Evolutionary conservation across 805 yeast genomes (phyloP).

Genomic region (Nakazawaea ishiwadae): DNA sequence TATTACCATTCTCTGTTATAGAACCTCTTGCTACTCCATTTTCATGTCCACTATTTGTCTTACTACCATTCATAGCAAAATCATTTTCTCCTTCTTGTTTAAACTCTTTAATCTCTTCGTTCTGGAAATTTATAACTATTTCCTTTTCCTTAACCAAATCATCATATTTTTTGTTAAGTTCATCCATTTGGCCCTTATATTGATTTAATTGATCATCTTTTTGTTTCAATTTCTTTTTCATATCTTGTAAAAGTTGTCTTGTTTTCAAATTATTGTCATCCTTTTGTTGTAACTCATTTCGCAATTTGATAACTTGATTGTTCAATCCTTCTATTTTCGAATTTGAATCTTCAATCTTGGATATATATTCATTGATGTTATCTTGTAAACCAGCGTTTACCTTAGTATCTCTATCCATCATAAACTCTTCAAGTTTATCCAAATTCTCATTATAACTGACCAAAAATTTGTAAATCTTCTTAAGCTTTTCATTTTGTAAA

Average conservation of each 20-base stretch:
- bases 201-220: not conserved
- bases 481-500: constrained; percentile 51
- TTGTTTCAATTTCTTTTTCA: constrained; percentile 1
- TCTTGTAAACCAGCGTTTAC: not conserved
- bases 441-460: constrained; percentile 35
- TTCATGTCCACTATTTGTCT: constrained; percentile 15
- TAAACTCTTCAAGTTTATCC: constrained; percentile 2
- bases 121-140: constrained; percentile 18
- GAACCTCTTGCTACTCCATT: constrained; percentile 10
- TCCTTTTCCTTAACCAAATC: constrained; percentile 17
- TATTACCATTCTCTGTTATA: not conserved
- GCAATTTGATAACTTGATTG: not conserved
- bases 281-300: constrained; percentile 1
- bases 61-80: no score
- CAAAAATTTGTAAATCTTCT: constrained; percentile 51
- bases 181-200: constrained; percentile 5
- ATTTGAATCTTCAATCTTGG: not conserved
- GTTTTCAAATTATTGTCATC: not conserved
- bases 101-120: constrained; percentile 16
- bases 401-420: not conserved
- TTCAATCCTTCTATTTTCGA: not conserved
- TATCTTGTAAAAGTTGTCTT: constrained; percentile 7
- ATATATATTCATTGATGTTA: not conserved
- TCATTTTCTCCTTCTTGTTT: no score
- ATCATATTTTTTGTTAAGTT: constrained; percentile 11